Evolutionary conservation across 2,329 filamentous ascomycete species (phyloP), one percentile per base, ranked within the genome.

Genomic region (Venturiaceae sp.): DNA sequence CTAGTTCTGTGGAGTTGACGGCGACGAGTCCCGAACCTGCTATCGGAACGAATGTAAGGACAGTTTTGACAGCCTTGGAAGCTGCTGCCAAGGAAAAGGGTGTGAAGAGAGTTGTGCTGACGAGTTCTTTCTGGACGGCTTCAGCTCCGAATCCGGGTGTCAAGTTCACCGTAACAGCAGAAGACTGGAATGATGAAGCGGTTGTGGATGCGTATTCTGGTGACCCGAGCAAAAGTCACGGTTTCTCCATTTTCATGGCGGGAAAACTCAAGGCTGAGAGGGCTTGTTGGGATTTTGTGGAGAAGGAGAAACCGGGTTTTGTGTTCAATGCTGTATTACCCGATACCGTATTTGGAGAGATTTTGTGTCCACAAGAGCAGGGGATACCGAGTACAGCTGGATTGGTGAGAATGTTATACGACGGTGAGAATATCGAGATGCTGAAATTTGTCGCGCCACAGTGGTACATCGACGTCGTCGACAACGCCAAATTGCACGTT

Each of bases 201-300:
- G 63, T 69, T 16, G 65, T 65, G 52, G 62, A 62, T 14, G 72
- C 67, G 11, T 72, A 65, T 63, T 67, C 62, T 16, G 65, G 64
- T 57, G 65, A 64, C 44, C 67, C 64, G 3, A 47, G 53, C 4
- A 60, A 58, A 53, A 46, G 50, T 8, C 60, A 61, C 11, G 59
- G 58, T 19, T 30, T 57, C 0, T 80, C 80, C 60, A 69, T 70
- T 5, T 70, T 77, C 19, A 77, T 79, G 55, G 65, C 72, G 5
- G 55, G 11, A 11, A 56, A 56, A 44, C 14, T 33, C 19, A 8
- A 44, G 34, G 13, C 34, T n/a, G 53, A 56, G 28, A 11, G 28
- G 34, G 53, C 30, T 9, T 11, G 11, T 7, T 56, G 53, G 53
- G 28, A 44, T 14, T 56, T 14, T 9, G 28, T 14, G 11, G 34